phyloP scores from a whole-genome alignment of 1,139 yeast genomes.

The Pichia sp. region DNA sequence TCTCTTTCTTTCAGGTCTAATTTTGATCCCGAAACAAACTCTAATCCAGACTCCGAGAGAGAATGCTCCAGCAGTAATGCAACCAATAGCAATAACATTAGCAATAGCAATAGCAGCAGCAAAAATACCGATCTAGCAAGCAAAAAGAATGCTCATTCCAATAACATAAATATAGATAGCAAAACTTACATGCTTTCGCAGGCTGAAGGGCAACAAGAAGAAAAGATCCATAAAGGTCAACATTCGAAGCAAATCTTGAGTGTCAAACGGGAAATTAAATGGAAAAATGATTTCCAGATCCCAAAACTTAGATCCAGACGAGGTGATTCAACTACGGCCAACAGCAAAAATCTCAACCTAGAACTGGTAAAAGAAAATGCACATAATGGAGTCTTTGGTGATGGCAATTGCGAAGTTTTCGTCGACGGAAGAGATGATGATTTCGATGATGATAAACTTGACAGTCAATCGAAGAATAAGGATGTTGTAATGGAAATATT shows the following conservation, averaged over 20 bases:
- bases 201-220: neutral
- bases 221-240: neutral
- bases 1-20: neutral
- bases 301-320: neutral
- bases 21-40: neutral
- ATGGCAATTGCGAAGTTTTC: neutral
- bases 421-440: neutral
- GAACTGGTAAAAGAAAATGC: neutral
- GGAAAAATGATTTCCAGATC: slow-evolving; percentile 2
- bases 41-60: neutral
- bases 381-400: neutral
- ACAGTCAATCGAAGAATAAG: neutral
- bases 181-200: neutral
- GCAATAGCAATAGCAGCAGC: neutral
- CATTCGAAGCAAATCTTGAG: neutral
- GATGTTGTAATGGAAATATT: slow-evolving; percentile 10
- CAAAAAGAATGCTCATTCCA: neutral
- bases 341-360: neutral
- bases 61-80: neutral
- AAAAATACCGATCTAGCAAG: too few species aligned
- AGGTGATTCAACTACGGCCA: neutral
- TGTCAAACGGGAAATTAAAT: slow-evolving; percentile 2
- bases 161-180: neutral
- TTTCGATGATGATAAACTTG: neutral
- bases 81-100: neutral